Conservation (phyloP, 2,329 filamentous ascomycete species). For the Fusarium sp. region DNA sequence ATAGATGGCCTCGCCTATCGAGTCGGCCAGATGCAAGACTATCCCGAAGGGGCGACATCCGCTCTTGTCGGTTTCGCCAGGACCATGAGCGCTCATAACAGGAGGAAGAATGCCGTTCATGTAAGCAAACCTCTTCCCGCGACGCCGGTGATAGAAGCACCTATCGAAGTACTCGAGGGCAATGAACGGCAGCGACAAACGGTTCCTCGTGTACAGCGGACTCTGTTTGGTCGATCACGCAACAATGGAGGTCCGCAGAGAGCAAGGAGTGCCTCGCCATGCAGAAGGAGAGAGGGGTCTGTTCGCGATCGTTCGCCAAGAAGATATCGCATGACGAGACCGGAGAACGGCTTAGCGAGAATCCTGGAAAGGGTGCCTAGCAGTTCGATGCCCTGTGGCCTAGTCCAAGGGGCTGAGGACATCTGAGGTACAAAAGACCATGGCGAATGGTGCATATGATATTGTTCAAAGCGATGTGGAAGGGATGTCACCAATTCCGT, state of each 20-base stretch:
- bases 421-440: neutral
- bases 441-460: neutral
- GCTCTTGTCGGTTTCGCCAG: conserved; percentile 47
- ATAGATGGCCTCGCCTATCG: conserved; percentile 49
- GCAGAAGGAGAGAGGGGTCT: neutral
- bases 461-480: neutral
- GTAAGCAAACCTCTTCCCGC: conserved; percentile 49
- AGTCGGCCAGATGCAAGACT: conserved; percentile 48
- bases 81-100: conserved; percentile 14
- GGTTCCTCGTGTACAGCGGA: conserved; percentile 13
- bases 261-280: conserved; percentile 26
- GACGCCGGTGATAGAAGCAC: conserved; percentile 45
- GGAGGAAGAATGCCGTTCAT: neutral
- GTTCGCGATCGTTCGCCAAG: conserved; percentile 1
- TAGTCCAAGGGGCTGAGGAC: neutral
- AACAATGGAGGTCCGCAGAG: neutral
- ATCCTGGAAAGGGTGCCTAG: neutral
- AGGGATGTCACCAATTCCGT: neutral
- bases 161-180: conserved; percentile 26
- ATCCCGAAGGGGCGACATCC: conserved; percentile 40
- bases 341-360: neutral
- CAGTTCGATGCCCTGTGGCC: neutral
- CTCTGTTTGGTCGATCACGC: neutral
- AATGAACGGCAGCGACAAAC: conserved; percentile 2
- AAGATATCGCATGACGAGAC: neutral